Evolutionary conservation across 169 alveolate species (phyloP), one percentile per base, ranked within the genome.

Genomic region (Babesia ovis): DNA sequence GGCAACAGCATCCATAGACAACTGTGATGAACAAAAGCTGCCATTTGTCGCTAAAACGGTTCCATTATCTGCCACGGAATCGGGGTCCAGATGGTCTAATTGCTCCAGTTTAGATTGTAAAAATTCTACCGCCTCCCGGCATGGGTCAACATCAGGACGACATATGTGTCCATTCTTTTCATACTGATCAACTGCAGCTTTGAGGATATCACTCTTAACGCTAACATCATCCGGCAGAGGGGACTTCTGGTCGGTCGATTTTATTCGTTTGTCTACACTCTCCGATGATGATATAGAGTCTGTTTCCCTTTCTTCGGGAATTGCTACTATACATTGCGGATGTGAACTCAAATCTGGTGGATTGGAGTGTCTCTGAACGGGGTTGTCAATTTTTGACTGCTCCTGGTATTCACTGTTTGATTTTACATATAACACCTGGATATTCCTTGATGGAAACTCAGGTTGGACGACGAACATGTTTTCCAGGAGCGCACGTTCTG

Each of bases 401-500:
- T n/a, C 11, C 31, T 23, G 22, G 16, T 55, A 0, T 20, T 23
- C 14, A 54, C 25, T 8, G 12, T 29, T 42, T 0, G 53, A 35
- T 42, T 55, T 20, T 18, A 12, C 81, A 23, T 22, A 23, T 22
- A 22, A 22, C 57, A 20, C n/a, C n/a, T 46, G 35, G 27, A 1
- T 14, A 14, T 3, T 29, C 51, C 29, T 16, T 43, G 64, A 3
- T 11, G 6, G 25, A n/a, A 32, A 9, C 22, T 46, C 46, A 14
- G 35, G 25, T n/a, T 77, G 74, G 27, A 68, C 29, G 8, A 25
- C 35, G 39, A 68, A 77, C 3, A 68, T 25, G 12, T 58, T 42
- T 18, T 23, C 8, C 32, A 50, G 46, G 42, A 68, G 9, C 12
- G 27, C 62, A 20, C 34, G 56, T 25, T 77, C 86, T 43, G 73